Conservation (phyloP, 805 yeast genomes). For the Torulaspora maleeae region DNA sequence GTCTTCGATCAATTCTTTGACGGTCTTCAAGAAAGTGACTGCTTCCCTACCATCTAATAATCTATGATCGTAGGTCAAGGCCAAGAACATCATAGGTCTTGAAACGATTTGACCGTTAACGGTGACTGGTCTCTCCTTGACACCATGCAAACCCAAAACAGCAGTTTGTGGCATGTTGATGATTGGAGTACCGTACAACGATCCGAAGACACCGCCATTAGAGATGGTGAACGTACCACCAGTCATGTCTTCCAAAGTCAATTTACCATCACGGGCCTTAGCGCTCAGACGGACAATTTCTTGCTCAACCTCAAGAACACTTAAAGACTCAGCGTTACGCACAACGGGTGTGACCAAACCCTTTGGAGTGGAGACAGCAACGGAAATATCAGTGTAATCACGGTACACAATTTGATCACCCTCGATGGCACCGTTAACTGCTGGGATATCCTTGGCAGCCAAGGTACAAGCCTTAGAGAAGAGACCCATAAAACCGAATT, state of each 20-base stretch:
- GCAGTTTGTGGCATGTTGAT: constrained; percentile 98
- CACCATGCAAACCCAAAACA: constrained; percentile 95
- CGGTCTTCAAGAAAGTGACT: constrained; percentile 90
- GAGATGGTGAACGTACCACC: constrained; percentile 99
- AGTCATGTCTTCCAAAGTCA: constrained; percentile 96
- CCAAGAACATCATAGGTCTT: constrained; percentile 99
- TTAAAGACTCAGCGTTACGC: constrained; percentile 90
- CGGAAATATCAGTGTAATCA: constrained; percentile 91
- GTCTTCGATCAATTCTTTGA: constrained; percentile 96
- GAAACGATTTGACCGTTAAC: constrained; percentile 93
- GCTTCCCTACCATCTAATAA: constrained; percentile 98
- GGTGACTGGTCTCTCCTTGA: constrained; percentile 95
- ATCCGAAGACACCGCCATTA: constrained; percentile 98
- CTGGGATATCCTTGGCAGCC: constrained; percentile 92
- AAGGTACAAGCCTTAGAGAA: constrained; percentile 89
- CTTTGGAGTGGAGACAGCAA: constrained; percentile 99
- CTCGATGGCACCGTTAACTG: constrained; percentile 93
- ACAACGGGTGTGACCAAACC: constrained; percentile 98
- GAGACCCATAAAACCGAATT: constrained; percentile 98
- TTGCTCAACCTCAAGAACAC: constrained; percentile 82
- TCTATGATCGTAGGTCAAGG: constrained; percentile 97
- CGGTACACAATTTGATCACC: constrained; percentile 91
- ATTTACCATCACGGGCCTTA: constrained; percentile 95
- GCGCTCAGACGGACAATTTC: constrained; percentile 77
- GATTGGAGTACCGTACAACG: constrained; percentile 96